These are phyloP conservation scores for Lichtheimia hyalospora DNA, from an alignment of 371 early-diverging fungal species.

Conservation along the genomic window DNA sequence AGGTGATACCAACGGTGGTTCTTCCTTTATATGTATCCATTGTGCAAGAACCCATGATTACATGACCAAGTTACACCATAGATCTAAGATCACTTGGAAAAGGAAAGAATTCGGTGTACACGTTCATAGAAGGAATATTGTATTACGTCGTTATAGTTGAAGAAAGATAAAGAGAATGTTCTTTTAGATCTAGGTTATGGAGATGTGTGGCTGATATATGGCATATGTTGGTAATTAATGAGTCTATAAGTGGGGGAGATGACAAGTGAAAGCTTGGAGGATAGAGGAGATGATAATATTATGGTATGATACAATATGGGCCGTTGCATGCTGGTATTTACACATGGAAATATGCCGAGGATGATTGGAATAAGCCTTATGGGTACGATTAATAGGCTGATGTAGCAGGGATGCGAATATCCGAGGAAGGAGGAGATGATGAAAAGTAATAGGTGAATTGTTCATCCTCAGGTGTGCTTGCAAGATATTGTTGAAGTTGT, in stretches of 20 bases:
- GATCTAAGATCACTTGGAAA: too few species aligned
- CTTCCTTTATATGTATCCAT: too few species aligned
- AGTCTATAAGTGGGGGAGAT: background rate
- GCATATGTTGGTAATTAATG: background rate
- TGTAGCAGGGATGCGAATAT: slow-evolving; percentile 3
- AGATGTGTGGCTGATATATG: background rate
- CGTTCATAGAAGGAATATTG: background rate
- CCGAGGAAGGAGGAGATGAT: slow-evolving; percentile 12
- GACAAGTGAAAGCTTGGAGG: background rate
- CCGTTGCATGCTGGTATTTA: background rate
- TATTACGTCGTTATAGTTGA: background rate
- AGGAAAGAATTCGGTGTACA: background rate
- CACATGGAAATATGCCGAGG: background rate
- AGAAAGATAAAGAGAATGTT: background rate
- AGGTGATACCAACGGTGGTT: too few species aligned
- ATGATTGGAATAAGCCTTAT: background rate
- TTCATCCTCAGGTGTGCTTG: slow-evolving; percentile 16
- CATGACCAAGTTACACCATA: too few species aligned
- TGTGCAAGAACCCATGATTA: too few species aligned
- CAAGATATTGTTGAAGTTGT: slow-evolving; percentile 14
- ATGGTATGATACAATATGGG: background rate
- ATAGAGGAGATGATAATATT: background rate
- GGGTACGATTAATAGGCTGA: slow-evolving; percentile 5
- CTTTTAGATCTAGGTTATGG: background rate
- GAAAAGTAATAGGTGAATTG: slow-evolving; percentile 19